These are phyloP conservation scores for Pyrenopolyporus hunteri DNA, from an alignment of 495 filamentous ascomycete genomes.

Conservation along the genomic window DNA sequence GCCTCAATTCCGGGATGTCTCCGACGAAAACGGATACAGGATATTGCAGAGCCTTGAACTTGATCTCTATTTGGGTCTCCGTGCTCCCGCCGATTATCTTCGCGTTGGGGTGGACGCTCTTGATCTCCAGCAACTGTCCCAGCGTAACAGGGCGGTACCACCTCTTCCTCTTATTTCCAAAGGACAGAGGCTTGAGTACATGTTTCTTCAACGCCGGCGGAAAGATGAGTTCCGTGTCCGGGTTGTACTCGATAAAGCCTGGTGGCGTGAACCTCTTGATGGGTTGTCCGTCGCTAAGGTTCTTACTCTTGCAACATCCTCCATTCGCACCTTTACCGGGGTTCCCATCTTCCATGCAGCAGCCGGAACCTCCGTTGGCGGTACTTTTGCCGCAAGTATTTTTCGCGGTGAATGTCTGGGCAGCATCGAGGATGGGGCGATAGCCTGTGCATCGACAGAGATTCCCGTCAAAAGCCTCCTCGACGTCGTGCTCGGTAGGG, in stretches of 20 bases:
- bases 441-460: conserved; percentile 96
- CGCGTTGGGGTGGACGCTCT: conserved; percentile 79
- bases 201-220: conserved; percentile 83
- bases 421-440: conserved; percentile 90
- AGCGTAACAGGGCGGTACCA: conserved; percentile 92
- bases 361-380: conserved; percentile 67
- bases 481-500: conserved; percentile 75
- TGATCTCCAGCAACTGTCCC: conserved; percentile 88
- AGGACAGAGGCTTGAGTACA: conserved; percentile 77
- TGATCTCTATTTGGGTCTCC: conserved; percentile 97
- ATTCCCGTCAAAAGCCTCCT: conserved; percentile 94
- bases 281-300: conserved; percentile 53
- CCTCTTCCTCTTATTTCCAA: conserved; percentile 92
- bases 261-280: conserved; percentile 78
- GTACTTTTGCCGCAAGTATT: conserved; percentile 62
- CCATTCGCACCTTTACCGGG: conserved; percentile 46
- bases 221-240: conserved; percentile 94
- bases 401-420: conserved; percentile 69
- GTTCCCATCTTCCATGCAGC: conserved; percentile 67
- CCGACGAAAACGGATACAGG: conserved; percentile 88
- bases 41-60: conserved; percentile 95
- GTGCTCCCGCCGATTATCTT: conserved; percentile 97
- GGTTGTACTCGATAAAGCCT: conserved; percentile 90
- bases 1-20: conserved; percentile 85
- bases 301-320: conserved; percentile 64